Evolutionary conservation across 495 filamentous ascomycete species (phyloP).

Genomic region (Lindgomyces ingoldianus): DNA sequence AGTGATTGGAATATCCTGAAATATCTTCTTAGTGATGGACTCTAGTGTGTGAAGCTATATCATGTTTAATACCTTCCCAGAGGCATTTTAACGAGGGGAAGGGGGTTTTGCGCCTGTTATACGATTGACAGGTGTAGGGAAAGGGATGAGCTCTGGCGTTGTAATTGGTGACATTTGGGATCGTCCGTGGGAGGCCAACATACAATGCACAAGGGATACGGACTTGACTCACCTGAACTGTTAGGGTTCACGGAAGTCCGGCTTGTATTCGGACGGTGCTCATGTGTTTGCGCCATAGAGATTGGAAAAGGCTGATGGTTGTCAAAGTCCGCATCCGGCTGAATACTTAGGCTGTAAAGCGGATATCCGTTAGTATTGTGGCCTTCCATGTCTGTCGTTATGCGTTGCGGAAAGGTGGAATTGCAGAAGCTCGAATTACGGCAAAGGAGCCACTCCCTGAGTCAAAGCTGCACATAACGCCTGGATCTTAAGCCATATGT

Average conservation of each 20-base stretch:
- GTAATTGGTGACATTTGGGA: no score
- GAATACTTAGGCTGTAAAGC: no score
- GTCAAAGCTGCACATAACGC: neutral
- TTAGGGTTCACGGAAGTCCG: neutral
- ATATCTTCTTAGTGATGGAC: neutral
- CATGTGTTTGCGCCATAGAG: neutral
- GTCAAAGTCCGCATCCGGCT: no score
- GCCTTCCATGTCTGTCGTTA: no score
- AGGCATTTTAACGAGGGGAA: neutral
- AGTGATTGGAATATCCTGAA: neutral
- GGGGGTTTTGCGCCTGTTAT: neutral
- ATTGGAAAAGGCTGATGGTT: neutral
- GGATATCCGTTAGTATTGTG: neutral
- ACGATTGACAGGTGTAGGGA: no score
- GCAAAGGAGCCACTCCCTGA: neutral
- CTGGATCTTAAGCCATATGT: neutral
- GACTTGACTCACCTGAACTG: slow-evolving; percentile 3
- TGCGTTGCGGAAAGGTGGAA: no score
- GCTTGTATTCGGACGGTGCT: neutral
- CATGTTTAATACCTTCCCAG: neutral
- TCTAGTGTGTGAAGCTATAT: neutral
- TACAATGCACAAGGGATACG: no score
- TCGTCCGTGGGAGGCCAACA: no score
- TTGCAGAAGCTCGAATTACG: neutral
- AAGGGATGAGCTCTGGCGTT: no score